A percentile compares a stretch with the other conserved stretches of the same genome.
These are phyloP conservation scores for Ramaria rubella DNA, from an alignment of 768 basidiomycete species.

Conservation along the genomic window DNA sequence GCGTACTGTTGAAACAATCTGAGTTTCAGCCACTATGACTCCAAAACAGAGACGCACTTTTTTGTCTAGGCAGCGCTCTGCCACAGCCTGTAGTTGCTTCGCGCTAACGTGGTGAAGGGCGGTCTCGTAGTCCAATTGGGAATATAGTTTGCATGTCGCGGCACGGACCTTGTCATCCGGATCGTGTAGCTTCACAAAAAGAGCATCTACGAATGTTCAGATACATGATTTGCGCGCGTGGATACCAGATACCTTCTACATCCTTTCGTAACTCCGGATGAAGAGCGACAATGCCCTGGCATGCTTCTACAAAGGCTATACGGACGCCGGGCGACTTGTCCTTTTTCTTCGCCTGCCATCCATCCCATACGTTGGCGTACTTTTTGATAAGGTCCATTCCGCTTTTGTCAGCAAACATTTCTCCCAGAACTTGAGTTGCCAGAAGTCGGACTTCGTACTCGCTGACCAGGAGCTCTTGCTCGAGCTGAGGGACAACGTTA, in stretches of 20 bases:
- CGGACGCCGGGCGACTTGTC: conserved; percentile 72
- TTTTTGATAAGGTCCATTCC: conserved; percentile 69
- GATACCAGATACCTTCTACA: conserved; percentile 58
- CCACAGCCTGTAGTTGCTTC: conserved; percentile 54
- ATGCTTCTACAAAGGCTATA: conserved; percentile 69
- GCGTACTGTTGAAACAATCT: conserved; percentile 33
- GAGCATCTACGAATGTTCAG: conserved; percentile 36
- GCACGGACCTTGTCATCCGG: conserved; percentile 89
- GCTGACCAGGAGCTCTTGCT: conserved; percentile 81
- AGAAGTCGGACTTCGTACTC: conserved; percentile 63
- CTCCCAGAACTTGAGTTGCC: conserved; percentile 81
- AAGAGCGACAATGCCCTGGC: conserved; percentile 52
- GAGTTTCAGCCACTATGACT: too few relatives aligned
- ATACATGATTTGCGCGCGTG: not conserved
- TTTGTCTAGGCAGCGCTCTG: conserved; percentile 74
- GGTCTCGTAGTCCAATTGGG: conserved; percentile 85
- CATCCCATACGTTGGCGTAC: conserved; percentile 78
- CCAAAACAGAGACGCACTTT: conserved; percentile 45
- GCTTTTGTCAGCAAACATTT: conserved; percentile 80
- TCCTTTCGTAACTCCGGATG: conserved; percentile 60
- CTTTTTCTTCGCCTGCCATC: conserved; percentile 72
- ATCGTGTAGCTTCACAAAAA: conserved; percentile 66
- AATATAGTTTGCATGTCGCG: conserved; percentile 75
- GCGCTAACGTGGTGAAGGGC: conserved; percentile 74
- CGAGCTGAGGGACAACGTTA: conserved; percentile 89